These are phyloP conservation scores for Calonectria multiphialidica DNA, from an alignment of 2,329 filamentous ascomycete genomes.

Conservation along the genomic window DNA sequence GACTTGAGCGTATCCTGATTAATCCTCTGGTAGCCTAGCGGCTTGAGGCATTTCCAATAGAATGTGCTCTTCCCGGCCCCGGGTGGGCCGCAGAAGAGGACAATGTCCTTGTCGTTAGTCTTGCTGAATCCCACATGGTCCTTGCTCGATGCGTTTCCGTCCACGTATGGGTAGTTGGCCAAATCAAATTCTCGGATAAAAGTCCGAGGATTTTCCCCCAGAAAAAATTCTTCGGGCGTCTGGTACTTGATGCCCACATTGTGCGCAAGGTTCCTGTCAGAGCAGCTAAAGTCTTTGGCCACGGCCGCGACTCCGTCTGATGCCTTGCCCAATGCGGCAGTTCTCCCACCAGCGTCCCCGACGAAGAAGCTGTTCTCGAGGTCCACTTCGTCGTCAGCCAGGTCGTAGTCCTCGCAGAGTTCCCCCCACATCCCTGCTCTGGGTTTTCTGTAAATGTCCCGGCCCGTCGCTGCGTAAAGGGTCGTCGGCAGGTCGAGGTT, in stretches of 20 bases:
- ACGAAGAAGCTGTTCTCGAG: slow-evolving; percentile 82
- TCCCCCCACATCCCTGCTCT: slow-evolving; percentile 88
- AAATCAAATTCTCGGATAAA: slow-evolving; percentile 82
- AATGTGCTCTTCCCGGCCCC: slow-evolving; percentile 94
- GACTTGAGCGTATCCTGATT: slow-evolving; percentile 93
- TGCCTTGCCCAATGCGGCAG: slow-evolving; percentile 51
- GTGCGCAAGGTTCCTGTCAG: slow-evolving; percentile 83
- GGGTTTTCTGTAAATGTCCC: slow-evolving; percentile 89
- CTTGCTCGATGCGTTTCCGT: slow-evolving; percentile 39
- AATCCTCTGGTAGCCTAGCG: slow-evolving; percentile 83
- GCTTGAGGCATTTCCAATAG: slow-evolving; percentile 82
- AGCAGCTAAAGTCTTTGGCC: slow-evolving; percentile 73
- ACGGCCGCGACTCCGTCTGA: slow-evolving; percentile 37
- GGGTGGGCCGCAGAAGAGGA: slow-evolving; percentile 90
- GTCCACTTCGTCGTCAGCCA: slow-evolving; percentile 73
- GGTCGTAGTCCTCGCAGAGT: slow-evolving; percentile 68
- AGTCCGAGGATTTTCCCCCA: slow-evolving; percentile 73
- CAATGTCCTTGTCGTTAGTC: slow-evolving; percentile 76
- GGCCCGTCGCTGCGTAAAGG: slow-evolving; percentile 87
- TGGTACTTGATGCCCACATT: slow-evolving; percentile 85
- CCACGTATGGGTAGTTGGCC: slow-evolving; percentile 57
- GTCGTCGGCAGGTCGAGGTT: slow-evolving; percentile 81
- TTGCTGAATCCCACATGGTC: slow-evolving; percentile 65
- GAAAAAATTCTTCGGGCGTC: slow-evolving; percentile 94
- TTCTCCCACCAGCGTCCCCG: slow-evolving; percentile 82